Evolutionary conservation across 495 filamentous ascomycete genomes (phyloP).

Genomic region (Lophiostoma macrostomum): DNA sequence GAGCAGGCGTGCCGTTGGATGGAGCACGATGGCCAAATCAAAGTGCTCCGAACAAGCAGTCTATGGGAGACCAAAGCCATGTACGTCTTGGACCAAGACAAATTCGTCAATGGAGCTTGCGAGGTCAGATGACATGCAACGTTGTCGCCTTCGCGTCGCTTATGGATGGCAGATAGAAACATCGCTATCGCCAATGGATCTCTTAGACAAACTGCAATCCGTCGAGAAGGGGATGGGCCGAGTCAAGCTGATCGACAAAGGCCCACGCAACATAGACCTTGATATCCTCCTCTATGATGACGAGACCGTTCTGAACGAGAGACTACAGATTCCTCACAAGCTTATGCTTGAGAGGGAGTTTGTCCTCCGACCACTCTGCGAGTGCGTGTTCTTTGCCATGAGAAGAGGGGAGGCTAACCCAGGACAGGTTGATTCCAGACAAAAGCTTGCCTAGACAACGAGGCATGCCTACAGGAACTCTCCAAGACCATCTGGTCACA

Average conservation of each 20-base stretch:
- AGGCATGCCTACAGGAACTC: constrained; percentile 2
- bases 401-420: not conserved
- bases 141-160: not conserved
- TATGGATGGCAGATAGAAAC: constrained; percentile 68
- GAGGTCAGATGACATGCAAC: constrained; percentile 59
- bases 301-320: constrained; percentile 58
- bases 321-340: constrained; percentile 79
- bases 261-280: constrained; percentile 87
- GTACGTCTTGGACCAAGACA: constrained; percentile 86
- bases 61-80: constrained; percentile 95
- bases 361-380: constrained; percentile 82
- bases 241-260: constrained; percentile 84
- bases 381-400: constrained; percentile 52
- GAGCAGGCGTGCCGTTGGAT: constrained; percentile 77
- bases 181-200: constrained; percentile 63
- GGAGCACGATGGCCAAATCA: constrained; percentile 61
- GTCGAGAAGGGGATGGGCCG: constrained; percentile 79
- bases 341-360: constrained; percentile 90
- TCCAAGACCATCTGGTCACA: constrained; percentile 60
- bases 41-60: constrained; percentile 74
- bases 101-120: constrained; percentile 89
- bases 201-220: constrained; percentile 75
- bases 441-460: constrained; percentile 12
- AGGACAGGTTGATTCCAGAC: constrained; percentile 34
- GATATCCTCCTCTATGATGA: constrained; percentile 89